These are phyloP conservation scores for Hippophae tibetana DNA, from an alignment of 306 rosid genomes.

Conservation along the genomic window DNA sequence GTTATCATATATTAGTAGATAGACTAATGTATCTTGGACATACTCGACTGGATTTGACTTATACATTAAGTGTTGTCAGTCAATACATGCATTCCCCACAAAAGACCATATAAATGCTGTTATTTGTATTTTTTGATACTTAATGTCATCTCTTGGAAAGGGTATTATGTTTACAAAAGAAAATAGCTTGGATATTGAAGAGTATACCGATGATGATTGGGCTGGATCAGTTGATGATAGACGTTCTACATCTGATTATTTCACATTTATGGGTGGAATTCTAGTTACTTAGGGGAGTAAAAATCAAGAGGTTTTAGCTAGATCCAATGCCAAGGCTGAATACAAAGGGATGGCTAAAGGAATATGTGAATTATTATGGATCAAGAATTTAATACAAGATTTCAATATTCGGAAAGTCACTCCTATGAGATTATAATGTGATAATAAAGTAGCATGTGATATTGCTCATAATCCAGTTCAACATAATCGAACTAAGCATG, in stretches of 20 bases:
- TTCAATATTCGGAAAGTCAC: too few species aligned
- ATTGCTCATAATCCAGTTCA: too few species aligned
- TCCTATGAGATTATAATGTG: too few species aligned
- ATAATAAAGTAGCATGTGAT: too few species aligned
- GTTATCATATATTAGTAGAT: not conserved
- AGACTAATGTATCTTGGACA: slow-evolving; percentile 5
- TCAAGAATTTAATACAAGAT: too few species aligned
- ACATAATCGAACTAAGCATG: not conserved
- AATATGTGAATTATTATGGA: too few species aligned
- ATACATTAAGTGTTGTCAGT: not conserved
- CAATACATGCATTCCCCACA: slow-evolving; percentile 6
- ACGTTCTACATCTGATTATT: not conserved
- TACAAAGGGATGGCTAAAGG: not conserved
- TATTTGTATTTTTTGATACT: not conserved
- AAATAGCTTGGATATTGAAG: not conserved
- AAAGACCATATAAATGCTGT: slow-evolving; percentile 1
- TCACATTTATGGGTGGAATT: not conserved
- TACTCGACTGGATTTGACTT: not conserved
- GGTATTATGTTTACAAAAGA: not conserved
- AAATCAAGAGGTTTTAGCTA: not conserved
- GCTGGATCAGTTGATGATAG: not conserved
- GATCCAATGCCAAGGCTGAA: not conserved
- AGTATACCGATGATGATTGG: not conserved
- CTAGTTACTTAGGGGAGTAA: not conserved
- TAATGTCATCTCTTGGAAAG: slow-evolving; percentile 2